Conservation (phyloP, 2,329 filamentous ascomycete genomes). For the Sporothrix schenckii region DNA sequence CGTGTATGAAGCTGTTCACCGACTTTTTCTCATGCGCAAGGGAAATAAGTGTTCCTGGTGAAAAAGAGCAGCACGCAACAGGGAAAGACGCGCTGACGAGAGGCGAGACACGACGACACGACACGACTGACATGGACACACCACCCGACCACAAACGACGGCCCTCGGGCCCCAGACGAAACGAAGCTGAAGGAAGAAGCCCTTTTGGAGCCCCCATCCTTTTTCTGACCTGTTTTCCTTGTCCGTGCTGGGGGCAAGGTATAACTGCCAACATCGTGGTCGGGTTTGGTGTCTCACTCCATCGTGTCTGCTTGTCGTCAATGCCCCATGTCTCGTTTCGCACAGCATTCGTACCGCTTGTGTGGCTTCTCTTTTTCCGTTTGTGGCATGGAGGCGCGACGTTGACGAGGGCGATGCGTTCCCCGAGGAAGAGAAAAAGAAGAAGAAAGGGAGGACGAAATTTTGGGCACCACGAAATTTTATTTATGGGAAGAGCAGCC, state of each 20-base stretch:
- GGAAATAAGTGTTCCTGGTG: not conserved
- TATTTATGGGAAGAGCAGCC: slow-evolving; percentile 24
- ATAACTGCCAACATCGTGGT: no score
- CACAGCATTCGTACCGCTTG: not conserved
- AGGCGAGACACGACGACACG: not conserved
- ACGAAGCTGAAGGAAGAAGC: slow-evolving; percentile 27
- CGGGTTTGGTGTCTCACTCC: no score
- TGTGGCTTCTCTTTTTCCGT: slow-evolving; percentile 34
- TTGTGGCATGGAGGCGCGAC: slow-evolving; percentile 38
- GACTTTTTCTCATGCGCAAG: slow-evolving; percentile 39
- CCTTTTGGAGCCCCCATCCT: slow-evolving; percentile 30
- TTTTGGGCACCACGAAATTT: slow-evolving; percentile 12
- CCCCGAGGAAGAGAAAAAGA: slow-evolving; percentile 23
- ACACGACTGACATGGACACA: not conserved
- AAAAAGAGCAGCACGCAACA: slow-evolving; percentile 20
- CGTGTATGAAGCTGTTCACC: slow-evolving; percentile 38
- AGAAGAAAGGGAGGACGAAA: slow-evolving; percentile 1
- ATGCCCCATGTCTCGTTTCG: not conserved
- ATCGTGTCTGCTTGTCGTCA: not conserved
- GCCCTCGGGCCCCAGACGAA: not conserved
- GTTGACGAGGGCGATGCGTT: slow-evolving; percentile 38
- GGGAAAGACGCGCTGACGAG: no score
- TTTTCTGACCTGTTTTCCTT: slow-evolving; percentile 20
- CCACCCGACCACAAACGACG: not conserved
- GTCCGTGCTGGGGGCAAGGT: slow-evolving; percentile 16